These are phyloP conservation scores for Talaromyces trachyspermus DNA, from an alignment of 495 filamentous ascomycete genomes.

Conservation along the genomic window DNA sequence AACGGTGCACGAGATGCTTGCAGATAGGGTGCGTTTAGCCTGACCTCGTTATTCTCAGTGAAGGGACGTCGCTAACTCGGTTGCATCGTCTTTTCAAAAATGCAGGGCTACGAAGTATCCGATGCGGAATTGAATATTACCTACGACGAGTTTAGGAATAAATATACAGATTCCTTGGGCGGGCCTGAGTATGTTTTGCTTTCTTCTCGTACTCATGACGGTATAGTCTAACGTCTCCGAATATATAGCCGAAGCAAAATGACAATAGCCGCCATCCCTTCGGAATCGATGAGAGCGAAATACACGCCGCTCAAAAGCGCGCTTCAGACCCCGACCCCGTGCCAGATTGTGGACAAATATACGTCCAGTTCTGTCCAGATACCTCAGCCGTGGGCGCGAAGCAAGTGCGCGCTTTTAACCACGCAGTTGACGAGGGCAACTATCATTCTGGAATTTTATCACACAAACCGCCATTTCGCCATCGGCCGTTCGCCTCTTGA, in stretches of 20 bases:
- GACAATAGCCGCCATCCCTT: conserved; percentile 78
- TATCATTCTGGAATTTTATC: conserved; percentile 86
- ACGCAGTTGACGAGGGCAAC: conserved; percentile 65
- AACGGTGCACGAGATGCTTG: conserved; percentile 82
- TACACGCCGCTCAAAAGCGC: conserved; percentile 63
- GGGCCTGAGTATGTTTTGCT: conserved; percentile 54
- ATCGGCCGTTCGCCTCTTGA: conserved; percentile 61
- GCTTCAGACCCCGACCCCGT: conserved; percentile 53
- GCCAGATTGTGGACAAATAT: conserved; percentile 76
- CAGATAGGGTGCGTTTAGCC: conserved; percentile 69
- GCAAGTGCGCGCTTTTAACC: conserved; percentile 83
- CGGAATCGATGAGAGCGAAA: conserved; percentile 72
- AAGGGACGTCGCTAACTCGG: conserved; percentile 2
- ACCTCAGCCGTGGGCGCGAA: conserved; percentile 69
- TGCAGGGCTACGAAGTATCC: conserved; percentile 82
- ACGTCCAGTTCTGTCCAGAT: conserved; percentile 83
- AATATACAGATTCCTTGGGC: conserved; percentile 63
- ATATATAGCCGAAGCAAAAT: conserved; percentile 65
- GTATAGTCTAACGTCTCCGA: conserved; percentile 11
- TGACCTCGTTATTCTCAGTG: no score
- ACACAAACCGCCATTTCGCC: conserved; percentile 73
- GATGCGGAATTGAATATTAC: conserved; percentile 82
- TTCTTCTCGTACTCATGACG: not conserved
- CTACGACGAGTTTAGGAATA: conserved; percentile 62
- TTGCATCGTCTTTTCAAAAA: not conserved